Conservation (phyloP, 2,329 filamentous ascomycete genomes). For the Microsporum ferrugineum region DNA sequence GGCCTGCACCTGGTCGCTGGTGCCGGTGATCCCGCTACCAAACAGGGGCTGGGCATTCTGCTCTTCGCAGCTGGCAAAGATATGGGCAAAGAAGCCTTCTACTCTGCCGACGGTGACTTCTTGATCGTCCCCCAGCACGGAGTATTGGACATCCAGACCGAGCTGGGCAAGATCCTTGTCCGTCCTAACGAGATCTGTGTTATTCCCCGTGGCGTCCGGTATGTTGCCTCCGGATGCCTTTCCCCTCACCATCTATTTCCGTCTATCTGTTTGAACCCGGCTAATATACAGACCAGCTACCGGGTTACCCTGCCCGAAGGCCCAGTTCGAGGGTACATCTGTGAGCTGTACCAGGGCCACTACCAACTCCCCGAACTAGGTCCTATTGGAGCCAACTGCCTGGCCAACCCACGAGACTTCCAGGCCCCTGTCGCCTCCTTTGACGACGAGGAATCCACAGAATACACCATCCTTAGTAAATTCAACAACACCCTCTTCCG, state of each 20-base stretch:
- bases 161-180: conserved; percentile 63
- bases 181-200: conserved; percentile 67
- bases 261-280: background rate
- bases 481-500: conserved; percentile 57
- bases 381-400: conserved; percentile 60
- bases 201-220: conserved; percentile 59
- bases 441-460: conserved; percentile 42
- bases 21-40: conserved; percentile 66
- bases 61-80: conserved; percentile 67
- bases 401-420: conserved; percentile 68
- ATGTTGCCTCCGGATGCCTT: conserved; percentile 3
- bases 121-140: conserved; percentile 67
- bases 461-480: conserved; percentile 50
- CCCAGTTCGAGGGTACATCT: conserved; percentile 59
- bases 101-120: conserved; percentile 71
- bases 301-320: conserved; percentile 54
- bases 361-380: conserved; percentile 61
- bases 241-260: background rate
- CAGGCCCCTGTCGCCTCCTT: conserved; percentile 60
- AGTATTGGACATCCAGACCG: conserved; percentile 62
- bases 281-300: conserved; percentile 36
- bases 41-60: conserved; percentile 67
- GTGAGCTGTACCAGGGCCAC: conserved; percentile 63
- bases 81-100: conserved; percentile 72
- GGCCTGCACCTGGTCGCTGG: conserved; percentile 63